A percentile compares a stretch with the other conserved stretches of the same genome.
These are phyloP conservation scores for Fusarium newnesense DNA, from an alignment of 2,329 filamentous ascomycete species.

Conservation along the genomic window DNA sequence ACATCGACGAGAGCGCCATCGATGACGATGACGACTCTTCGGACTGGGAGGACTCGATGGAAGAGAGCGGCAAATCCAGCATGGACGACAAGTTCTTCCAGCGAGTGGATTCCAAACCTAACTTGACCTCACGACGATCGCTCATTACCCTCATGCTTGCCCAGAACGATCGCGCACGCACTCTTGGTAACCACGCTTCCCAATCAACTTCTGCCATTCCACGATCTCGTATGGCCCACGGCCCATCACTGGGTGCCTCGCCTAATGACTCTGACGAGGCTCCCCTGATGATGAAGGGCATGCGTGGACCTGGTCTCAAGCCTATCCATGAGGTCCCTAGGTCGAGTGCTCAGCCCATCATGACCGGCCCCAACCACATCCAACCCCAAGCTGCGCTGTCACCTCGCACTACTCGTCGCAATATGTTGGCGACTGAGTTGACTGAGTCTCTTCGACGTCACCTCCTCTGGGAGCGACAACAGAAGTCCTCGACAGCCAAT, in stretches of 20 bases:
- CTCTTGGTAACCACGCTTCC: constrained; percentile 74
- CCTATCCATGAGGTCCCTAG: constrained; percentile 72
- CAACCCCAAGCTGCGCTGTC: constrained; percentile 81
- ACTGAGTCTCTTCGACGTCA: constrained; percentile 93
- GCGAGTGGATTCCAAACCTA: constrained; percentile 87
- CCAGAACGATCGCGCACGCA: constrained; percentile 77
- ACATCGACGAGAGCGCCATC: constrained; percentile 85
- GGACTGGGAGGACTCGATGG: constrained; percentile 74
- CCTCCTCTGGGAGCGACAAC: constrained; percentile 93
- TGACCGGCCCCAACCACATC: constrained; percentile 72
- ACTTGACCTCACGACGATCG: constrained; percentile 86
- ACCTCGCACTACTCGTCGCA: constrained; percentile 88
- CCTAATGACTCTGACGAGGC: constrained; percentile 71
- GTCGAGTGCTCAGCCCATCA: constrained; percentile 80
- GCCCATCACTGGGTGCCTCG: constrained; percentile 58
- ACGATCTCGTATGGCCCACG: constrained; percentile 64
- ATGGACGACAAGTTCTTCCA: constrained; percentile 87
- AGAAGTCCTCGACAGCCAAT: constrained; percentile 89
- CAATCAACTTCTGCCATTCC: constrained; percentile 76
- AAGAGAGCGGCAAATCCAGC: constrained; percentile 85
- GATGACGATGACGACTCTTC: constrained; percentile 74
- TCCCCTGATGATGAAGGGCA: constrained; percentile 72
- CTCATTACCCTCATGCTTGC: constrained; percentile 89
- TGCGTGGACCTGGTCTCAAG: constrained; percentile 59
- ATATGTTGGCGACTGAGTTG: constrained; percentile 95